phyloP scores from a whole-genome alignment of 2,329 filamentous ascomycete species.

The Pseudogymnoascus sp. region DNA sequence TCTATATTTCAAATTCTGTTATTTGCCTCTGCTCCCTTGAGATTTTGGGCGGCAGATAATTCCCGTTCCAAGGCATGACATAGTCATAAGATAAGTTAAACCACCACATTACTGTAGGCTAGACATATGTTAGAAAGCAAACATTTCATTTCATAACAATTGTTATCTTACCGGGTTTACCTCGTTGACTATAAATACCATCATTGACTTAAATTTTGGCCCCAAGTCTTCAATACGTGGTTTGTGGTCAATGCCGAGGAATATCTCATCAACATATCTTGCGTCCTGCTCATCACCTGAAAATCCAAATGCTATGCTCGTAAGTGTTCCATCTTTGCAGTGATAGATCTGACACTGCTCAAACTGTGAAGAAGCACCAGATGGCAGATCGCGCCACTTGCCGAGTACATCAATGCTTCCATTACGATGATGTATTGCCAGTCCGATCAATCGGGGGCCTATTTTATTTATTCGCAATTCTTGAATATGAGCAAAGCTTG shows the following conservation, averaged over 20 bases:
- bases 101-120: conserved; percentile 9
- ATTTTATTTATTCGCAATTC: neutral
- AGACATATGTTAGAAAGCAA: neutral
- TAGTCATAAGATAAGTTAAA: neutral
- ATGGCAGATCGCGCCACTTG: neutral
- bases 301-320: conserved; percentile 4
- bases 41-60: neutral
- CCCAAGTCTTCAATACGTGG: neutral
- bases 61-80: neutral
- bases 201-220: neutral
- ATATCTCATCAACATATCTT: neutral
- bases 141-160: neutral
- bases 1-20: neutral
- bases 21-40: neutral
- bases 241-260: conserved; percentile 3
- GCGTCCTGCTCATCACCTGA: neutral
- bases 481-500: neutral
- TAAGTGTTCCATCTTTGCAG: neutral
- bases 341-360: neutral
- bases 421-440: conserved; percentile 4
- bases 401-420: conserved; percentile 5
- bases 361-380: neutral
- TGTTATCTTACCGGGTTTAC: neutral
- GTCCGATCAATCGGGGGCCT: neutral
- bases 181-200: neutral